Evolutionary conservation across 1,284 basidiomycete genomes (phyloP), one percentile per base, ranked within the genome.

Genomic region (Afroboletus lepidellus): DNA sequence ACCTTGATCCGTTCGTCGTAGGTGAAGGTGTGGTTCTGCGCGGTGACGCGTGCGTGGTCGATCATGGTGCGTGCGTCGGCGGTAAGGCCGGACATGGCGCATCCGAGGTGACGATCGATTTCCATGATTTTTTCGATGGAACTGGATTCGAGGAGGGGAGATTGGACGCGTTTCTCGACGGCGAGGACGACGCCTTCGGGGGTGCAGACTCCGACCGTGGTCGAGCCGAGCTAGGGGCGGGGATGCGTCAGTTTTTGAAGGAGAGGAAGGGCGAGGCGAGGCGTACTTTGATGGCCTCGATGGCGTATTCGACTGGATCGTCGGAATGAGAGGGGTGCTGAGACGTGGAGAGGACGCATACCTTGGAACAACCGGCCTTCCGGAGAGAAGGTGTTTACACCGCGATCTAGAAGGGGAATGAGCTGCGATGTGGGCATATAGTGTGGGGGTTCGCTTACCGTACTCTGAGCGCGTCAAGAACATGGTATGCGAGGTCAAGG

Each of bases 91-190:
- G 92, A 95, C 94, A 99, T 98, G 50, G 97, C 97, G 63, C 95
- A 98, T 18, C 94, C 97, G 50, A 99, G 83, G 74, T 99, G 97
- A 16, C 74, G 67, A 75, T 99, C 97, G 65, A 99, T 98, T 77
- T 99, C 96, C 95, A 99, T 98, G 70, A 99, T 99, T 79, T 99
- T 99, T 72, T 99, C 97, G 69, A 99, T 96, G 51, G 94, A 95
- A 57, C 85, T 91, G 18, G 92, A 87, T 76, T 98, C 97, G 60
- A 99, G 85, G 50, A 99, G 83, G 23, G 94, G 91, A 0, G 95
- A 98, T 74, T 98, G 95, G 48, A 98, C 94, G 70, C 97, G 94
- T 77, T 99, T 98, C 79, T 99, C 97, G 57, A 99, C 94, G 47
- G 86, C 97, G 57, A 99, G 87, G 55, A 99, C 81, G 58, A 95